Conservation (phyloP, 345 rosid genomes). For the Anacardium occidentale region DNA sequence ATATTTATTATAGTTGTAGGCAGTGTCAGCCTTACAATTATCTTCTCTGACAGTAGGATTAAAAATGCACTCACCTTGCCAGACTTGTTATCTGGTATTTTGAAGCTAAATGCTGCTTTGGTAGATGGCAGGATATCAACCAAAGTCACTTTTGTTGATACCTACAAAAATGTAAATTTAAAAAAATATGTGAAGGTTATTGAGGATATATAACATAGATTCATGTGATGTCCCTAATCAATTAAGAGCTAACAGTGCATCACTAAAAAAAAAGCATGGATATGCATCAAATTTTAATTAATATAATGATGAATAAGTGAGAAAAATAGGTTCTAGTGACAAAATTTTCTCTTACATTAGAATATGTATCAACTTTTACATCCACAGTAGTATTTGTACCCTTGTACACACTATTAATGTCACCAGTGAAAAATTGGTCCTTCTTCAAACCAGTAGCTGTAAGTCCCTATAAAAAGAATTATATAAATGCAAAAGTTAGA, state of each 20-base stretch:
- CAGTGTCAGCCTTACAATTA: background rate
- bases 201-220: background rate
- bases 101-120: slow-evolving; percentile 63
- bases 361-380: slow-evolving; percentile 68
- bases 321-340: slow-evolving; percentile 2
- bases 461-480: slow-evolving; percentile 48
- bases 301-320: background rate
- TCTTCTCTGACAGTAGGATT: background rate
- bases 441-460: slow-evolving; percentile 72
- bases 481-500: slow-evolving; percentile 6
- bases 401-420: slow-evolving; percentile 62
- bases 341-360: slow-evolving; percentile 49
- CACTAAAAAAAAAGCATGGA: background rate
- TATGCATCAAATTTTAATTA: background rate
- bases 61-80: slow-evolving; percentile 72
- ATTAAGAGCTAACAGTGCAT: background rate
- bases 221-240: slow-evolving; percentile 2
- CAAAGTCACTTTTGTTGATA: slow-evolving; percentile 66
- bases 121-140: slow-evolving; percentile 56
- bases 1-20: background rate
- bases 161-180: slow-evolving; percentile 28
- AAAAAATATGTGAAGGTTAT: slow-evolving; percentile 4
- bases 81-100: slow-evolving; percentile 82
- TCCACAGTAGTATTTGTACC: slow-evolving; percentile 65
- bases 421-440: slow-evolving; percentile 62